phyloP scores from a whole-genome alignment of 2,329 filamentous ascomycete species.

The Fusarium beomiforme region DNA sequence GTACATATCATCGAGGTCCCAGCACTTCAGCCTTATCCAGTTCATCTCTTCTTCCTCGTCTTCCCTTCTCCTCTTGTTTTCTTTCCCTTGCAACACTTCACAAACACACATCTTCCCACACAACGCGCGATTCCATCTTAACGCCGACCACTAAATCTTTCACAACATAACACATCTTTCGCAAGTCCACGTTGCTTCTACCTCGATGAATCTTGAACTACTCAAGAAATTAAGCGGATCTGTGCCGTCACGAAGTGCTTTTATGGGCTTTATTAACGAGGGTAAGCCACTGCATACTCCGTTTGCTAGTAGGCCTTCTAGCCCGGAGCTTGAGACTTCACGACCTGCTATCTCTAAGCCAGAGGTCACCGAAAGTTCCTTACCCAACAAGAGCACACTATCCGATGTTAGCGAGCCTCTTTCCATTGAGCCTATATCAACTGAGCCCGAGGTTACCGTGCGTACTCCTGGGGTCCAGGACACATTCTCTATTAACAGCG shows the following conservation, averaged over 20 bases:
- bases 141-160: not conserved
- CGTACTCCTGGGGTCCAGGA: not conserved
- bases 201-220: not conserved
- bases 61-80: not conserved
- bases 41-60: not conserved
- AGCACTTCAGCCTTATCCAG: not conserved
- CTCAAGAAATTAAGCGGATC: not conserved
- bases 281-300: not conserved
- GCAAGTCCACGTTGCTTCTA: not conserved
- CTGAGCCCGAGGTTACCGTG: not conserved
- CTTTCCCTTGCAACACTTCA: not conserved
- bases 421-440: not conserved
- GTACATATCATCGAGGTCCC: no score
- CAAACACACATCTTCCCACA: not conserved
- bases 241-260: not conserved
- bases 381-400: not conserved
- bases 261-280: constrained; percentile 9
- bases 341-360: not conserved
- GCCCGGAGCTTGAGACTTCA: not conserved
- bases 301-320: not conserved
- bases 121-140: not conserved
- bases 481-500: not conserved
- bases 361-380: not conserved
- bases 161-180: not conserved
- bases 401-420: not conserved